Evolutionary conservation across 2,329 filamentous ascomycete species (phyloP).

Genomic region (Colletotrichum destructivum): DNA sequence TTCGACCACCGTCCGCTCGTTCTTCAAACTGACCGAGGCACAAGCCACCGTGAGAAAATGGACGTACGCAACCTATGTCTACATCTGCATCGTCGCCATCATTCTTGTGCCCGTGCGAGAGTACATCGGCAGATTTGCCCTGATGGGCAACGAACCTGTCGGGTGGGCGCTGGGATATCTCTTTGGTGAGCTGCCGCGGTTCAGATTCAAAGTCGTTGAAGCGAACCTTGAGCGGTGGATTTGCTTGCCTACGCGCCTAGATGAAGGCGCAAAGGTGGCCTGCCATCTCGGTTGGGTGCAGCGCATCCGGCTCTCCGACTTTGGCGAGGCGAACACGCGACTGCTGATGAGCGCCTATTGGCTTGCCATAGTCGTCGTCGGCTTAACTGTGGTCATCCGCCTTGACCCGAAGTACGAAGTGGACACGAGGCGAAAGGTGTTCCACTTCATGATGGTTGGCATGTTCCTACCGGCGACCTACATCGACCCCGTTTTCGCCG

Average conservation of each 20-base stretch:
- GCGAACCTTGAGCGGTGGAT: constrained; percentile 83
- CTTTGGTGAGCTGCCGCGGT: constrained; percentile 81
- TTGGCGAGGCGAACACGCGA: constrained; percentile 87
- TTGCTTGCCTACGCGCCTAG: constrained; percentile 70
- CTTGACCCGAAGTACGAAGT: constrained; percentile 87
- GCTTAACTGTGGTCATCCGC: constrained; percentile 81
- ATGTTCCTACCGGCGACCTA: constrained; percentile 93
- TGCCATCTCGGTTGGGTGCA: constrained; percentile 74
- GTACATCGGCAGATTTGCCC: constrained; percentile 77
- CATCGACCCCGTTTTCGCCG: constrained; percentile 87
- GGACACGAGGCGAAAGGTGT: constrained; percentile 95
- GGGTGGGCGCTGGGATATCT: constrained; percentile 95
- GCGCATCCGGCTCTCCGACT: constrained; percentile 72
- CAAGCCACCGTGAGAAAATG: constrained; percentile 86
- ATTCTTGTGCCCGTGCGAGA: constrained; percentile 80
- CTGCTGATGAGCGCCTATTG: constrained; percentile 84
- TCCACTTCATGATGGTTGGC: constrained; percentile 97
- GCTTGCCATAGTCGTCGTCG: constrained; percentile 76
- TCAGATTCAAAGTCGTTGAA: constrained; percentile 80
- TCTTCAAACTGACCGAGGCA: constrained; percentile 83
- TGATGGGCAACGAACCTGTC: constrained; percentile 83
- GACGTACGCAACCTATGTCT: constrained; percentile 86
- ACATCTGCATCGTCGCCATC: constrained; percentile 75
- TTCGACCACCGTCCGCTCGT: constrained; percentile 77
- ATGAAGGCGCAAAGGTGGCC: constrained; percentile 50